phyloP scores from a whole-genome alignment of 768 basidiomycete species.

The Melanogaster broomeanus region DNA sequence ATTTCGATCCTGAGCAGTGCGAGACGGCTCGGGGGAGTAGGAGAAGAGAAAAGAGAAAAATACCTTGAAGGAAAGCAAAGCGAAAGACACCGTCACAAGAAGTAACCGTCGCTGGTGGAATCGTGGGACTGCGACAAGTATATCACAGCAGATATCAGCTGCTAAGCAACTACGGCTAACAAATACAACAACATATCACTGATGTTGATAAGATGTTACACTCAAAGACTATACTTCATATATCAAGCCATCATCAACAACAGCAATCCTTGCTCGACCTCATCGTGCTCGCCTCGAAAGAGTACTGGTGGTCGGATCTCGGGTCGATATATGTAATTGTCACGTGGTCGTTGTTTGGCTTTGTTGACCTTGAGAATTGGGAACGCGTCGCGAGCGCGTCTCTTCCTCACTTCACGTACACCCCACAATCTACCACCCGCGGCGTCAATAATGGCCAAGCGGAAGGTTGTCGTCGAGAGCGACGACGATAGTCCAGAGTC shows the following conservation, averaged over 20 bases:
- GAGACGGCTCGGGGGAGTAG: slow-evolving; percentile 6
- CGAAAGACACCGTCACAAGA: not conserved
- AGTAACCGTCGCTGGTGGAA: slow-evolving; percentile 17
- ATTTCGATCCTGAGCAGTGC: slow-evolving; percentile 8
- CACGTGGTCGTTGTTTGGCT: slow-evolving; percentile 23
- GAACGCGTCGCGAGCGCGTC: slow-evolving; percentile 31
- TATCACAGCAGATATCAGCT: slow-evolving; percentile 1
- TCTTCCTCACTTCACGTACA: slow-evolving; percentile 1
- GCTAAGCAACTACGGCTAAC: slow-evolving; percentile 21
- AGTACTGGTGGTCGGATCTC: not conserved
- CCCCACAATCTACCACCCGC: not conserved
- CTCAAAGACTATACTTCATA: not conserved
- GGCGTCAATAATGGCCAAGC: slow-evolving; percentile 51
- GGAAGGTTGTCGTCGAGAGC: slow-evolving; percentile 45
- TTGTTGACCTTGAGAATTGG: slow-evolving; percentile 13
- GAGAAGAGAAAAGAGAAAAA: slow-evolving; percentile 4
- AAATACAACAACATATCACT: not conserved
- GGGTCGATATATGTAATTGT: not conserved
- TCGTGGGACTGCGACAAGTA: slow-evolving; percentile 15
- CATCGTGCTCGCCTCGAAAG: not conserved
- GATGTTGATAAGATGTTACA: not conserved
- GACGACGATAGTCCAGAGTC: slow-evolving; percentile 38
- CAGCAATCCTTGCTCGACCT: not conserved
- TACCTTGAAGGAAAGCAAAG: slow-evolving; percentile 1
- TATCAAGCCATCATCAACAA: not conserved